phyloP scores from a whole-genome alignment of 345 rosid species.

The Streptanthus diversifolius region DNA sequence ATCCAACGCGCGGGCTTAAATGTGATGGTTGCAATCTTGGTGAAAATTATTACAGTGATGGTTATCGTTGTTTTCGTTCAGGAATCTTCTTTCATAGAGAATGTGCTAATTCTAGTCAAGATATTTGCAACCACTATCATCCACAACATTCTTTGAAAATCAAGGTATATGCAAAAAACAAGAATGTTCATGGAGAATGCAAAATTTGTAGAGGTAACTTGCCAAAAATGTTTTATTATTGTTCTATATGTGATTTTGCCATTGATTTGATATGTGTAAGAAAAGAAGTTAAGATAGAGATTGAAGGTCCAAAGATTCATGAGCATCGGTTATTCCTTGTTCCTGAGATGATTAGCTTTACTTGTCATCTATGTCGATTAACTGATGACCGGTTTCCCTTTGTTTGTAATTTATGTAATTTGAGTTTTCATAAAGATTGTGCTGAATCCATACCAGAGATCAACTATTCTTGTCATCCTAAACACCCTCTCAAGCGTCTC shows the following conservation, averaged over 20 bases:
- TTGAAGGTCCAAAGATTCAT: neutral
- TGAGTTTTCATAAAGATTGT: slow-evolving; percentile 18
- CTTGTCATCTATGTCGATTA: neutral
- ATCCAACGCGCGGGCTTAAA: neutral
- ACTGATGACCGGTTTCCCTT: slow-evolving; percentile 12
- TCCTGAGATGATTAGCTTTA: neutral
- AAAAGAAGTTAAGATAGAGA: neutral
- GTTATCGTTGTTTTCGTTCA: neutral
- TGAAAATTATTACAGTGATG: neutral
- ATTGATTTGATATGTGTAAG: neutral
- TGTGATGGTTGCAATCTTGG: neutral
- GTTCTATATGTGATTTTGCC: neutral
- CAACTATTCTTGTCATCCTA: neutral
- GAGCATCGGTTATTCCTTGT: neutral
- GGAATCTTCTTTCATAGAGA: neutral
- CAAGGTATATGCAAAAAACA: neutral
- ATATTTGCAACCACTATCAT: neutral
- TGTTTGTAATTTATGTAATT: slow-evolving; percentile 4
- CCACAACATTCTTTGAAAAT: slow-evolving; percentile 1
- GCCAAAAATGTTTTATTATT: neutral
- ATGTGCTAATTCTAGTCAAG: neutral
- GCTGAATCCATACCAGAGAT: slow-evolving; percentile 6
- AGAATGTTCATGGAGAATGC: neutral
- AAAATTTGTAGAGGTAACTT: slow-evolving; percentile 4
- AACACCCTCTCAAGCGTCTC: slow-evolving; percentile 9